phyloP scores from a whole-genome alignment of 2,329 filamentous ascomycete genomes.

The Colletotrichum spaethianum region DNA sequence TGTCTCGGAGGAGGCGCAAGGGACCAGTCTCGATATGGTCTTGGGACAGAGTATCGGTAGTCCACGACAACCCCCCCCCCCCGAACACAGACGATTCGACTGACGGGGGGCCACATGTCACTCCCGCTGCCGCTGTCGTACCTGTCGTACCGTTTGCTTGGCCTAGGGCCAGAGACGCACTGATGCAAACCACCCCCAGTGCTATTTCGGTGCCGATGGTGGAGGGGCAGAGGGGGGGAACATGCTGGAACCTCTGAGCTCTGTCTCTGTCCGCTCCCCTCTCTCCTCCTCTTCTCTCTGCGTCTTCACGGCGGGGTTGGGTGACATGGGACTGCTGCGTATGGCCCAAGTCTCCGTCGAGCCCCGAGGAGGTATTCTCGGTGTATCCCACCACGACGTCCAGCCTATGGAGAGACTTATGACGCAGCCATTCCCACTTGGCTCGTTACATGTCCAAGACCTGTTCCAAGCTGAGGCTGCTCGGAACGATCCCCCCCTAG shows the following conservation, averaged over 20 bases:
- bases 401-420: constrained; percentile 6
- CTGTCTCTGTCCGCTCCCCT: neutral
- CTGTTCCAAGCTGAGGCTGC: neutral
- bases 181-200: neutral
- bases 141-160: no score
- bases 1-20: no score
- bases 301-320: neutral
- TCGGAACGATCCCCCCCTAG: constrained; percentile 6
- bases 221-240: constrained; percentile 20
- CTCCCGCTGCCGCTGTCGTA: neutral
- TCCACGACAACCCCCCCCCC: neutral
- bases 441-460: constrained; percentile 15
- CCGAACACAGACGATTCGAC: neutral
- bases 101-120: constrained; percentile 3
- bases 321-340: neutral
- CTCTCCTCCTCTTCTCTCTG: neutral
- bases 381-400: neutral
- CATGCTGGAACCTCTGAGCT: constrained; percentile 25
- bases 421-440: constrained; percentile 27
- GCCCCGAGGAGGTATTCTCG: constrained; percentile 31
- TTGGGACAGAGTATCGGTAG: no score
- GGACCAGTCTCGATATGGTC: neutral
- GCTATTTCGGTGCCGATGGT: constrained; percentile 1
- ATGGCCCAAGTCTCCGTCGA: constrained; percentile 2
- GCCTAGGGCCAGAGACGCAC: neutral